These are phyloP conservation scores for Comarum palustre DNA, from an alignment of 306 rosid species.

Conservation along the genomic window DNA sequence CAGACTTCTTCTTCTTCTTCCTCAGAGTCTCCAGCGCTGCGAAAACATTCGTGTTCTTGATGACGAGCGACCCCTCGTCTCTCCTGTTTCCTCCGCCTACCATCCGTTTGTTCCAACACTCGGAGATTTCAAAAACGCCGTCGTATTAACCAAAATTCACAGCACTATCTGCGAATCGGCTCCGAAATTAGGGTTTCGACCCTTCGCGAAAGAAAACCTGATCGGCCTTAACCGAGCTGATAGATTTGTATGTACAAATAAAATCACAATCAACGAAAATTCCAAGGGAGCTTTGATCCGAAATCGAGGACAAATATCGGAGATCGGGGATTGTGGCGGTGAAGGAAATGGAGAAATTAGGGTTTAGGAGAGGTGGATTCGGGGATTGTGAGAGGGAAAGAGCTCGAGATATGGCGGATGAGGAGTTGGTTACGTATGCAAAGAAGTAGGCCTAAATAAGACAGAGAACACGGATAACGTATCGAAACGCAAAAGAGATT, in stretches of 20 bases:
- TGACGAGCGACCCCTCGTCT: constrained; percentile 75
- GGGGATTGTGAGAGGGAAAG: not conserved
- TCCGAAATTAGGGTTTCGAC: constrained; percentile 17
- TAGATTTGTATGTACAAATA: not conserved
- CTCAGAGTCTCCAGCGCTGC: constrained; percentile 81
- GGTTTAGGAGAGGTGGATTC: constrained; percentile 2
- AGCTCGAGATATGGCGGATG: not conserved
- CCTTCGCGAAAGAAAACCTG: not conserved
- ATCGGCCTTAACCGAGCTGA: not conserved
- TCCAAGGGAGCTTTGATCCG: not conserved
- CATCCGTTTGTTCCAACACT: constrained; percentile 35
- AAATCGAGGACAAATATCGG: not conserved
- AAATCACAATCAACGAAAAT: not conserved
- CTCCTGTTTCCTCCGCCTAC: constrained; percentile 88
- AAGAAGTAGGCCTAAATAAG: constrained; percentile 39
- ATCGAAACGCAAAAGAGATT: constrained; percentile 13
- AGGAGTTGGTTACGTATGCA: constrained; percentile 20
- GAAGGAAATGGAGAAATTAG: constrained; percentile 7
- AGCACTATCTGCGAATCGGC: not conserved
- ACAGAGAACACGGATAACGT: constrained; percentile 34
- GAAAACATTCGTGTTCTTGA: constrained; percentile 76
- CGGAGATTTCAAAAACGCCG: not conserved
- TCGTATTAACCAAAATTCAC: not conserved
- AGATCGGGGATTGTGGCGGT: constrained; percentile 8
- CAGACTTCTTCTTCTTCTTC: constrained; percentile 94